phyloP scores from a whole-genome alignment of 2,329 filamentous ascomycete genomes.

The Apiospora koreana region DNA sequence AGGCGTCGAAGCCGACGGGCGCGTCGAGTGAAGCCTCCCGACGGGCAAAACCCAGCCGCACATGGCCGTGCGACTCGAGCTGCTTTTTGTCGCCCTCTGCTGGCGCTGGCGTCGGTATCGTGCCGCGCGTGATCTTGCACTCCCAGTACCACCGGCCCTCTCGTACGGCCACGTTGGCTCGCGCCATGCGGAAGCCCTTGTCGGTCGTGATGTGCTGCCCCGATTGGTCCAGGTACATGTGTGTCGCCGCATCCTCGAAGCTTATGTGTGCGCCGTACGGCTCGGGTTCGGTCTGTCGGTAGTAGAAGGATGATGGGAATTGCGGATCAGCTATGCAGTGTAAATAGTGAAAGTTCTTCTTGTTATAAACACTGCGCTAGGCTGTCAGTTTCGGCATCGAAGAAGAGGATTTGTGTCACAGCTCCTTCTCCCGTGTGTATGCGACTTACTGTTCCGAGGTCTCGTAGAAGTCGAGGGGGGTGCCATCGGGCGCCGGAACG shows the following conservation, averaged over 20 bases:
- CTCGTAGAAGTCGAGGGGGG: slow-evolving; percentile 60
- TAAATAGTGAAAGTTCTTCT: slow-evolving; percentile 81
- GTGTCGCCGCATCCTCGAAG: slow-evolving; percentile 87
- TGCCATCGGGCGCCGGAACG: slow-evolving; percentile 49
- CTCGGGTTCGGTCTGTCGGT: slow-evolving; percentile 82
- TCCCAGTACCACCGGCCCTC: slow-evolving; percentile 95
- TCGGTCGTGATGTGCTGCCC: slow-evolving; percentile 82
- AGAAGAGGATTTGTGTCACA: slow-evolving; percentile 6
- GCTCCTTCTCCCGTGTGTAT: background rate
- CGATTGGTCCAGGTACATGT: slow-evolving; percentile 78
- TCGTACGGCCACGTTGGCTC: slow-evolving; percentile 86
- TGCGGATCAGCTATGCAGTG: slow-evolving; percentile 87
- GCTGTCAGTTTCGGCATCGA: slow-evolving; percentile 12
- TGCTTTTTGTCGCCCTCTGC: slow-evolving; percentile 37
- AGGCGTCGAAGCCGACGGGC: slow-evolving; percentile 84
- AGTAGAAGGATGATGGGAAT: slow-evolving; percentile 85
- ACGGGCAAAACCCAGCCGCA: slow-evolving; percentile 85
- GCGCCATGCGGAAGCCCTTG: slow-evolving; percentile 88
- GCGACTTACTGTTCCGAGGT: slow-evolving; percentile 62
- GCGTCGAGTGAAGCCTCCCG: slow-evolving; percentile 81
- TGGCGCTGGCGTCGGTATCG: slow-evolving; percentile 49
- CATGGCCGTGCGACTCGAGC: slow-evolving; percentile 56
- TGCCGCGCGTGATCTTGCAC: slow-evolving; percentile 82
- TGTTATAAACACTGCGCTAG: slow-evolving; percentile 56
- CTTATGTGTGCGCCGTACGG: slow-evolving; percentile 85